Conservation (phyloP, 1,284 basidiomycete species). For the Pyrrhoderma lamaoense region DNA sequence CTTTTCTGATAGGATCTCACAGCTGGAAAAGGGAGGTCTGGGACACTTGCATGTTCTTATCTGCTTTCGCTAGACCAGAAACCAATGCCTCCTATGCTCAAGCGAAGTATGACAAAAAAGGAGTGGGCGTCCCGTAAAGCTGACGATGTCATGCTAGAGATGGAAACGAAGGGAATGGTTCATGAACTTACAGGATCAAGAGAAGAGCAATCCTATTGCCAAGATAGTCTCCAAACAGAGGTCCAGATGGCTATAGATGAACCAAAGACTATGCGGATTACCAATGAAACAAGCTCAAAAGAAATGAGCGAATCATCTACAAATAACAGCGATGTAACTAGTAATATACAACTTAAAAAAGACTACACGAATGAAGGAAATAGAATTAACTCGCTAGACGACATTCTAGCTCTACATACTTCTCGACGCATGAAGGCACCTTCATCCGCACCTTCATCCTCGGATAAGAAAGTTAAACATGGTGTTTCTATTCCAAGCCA, state of each 20-base stretch:
- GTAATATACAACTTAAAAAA: not conserved
- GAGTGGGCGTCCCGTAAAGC: slow-evolving; percentile 38
- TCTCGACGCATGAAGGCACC: slow-evolving; percentile 58
- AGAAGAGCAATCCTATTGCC: slow-evolving; percentile 29
- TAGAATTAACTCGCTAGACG: slow-evolving; percentile 39
- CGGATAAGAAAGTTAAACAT: slow-evolving; percentile 41
- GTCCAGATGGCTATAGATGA: not conserved
- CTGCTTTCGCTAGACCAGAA: slow-evolving; percentile 52
- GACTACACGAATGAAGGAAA: no score
- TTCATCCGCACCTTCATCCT: slow-evolving; percentile 31
- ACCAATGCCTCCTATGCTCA: slow-evolving; percentile 41
- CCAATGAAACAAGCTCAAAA: not conserved
- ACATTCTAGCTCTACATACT: slow-evolving; percentile 61
- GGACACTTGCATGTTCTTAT: slow-evolving; percentile 76
- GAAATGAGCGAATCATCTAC: not conserved
- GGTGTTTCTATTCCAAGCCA: slow-evolving; percentile 75
- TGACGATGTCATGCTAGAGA: slow-evolving; percentile 38
- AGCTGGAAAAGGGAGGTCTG: slow-evolving; percentile 80
- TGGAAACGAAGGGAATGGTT: slow-evolving; percentile 22
- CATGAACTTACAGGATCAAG: slow-evolving; percentile 32
- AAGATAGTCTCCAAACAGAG: not conserved
- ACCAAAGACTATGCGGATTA: not conserved
- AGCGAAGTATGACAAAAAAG: slow-evolving; percentile 40
- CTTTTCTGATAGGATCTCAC: slow-evolving; percentile 4
- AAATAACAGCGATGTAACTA: not conserved